Percentiles rank a stretch among this genome's conserved stretches.
Evolutionary conservation across 345 rosid species (phyloP).

Genomic region (Combretum micranthum): DNA sequence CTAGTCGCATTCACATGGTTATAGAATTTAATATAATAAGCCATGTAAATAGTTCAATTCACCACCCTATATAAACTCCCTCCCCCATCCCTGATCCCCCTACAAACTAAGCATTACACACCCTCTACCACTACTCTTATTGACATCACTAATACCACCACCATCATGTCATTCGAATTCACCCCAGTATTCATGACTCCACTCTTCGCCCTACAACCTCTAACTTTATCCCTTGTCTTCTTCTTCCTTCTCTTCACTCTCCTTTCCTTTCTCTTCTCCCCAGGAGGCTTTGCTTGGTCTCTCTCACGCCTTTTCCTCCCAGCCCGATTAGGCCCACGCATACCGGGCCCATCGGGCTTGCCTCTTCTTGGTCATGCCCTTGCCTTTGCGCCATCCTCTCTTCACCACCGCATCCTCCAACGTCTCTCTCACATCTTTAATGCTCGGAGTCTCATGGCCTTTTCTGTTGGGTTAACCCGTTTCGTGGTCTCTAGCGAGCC

Average conservation of each 20-base stretch:
- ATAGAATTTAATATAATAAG: no score
- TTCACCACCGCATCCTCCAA: not conserved
- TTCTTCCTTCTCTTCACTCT: not conserved
- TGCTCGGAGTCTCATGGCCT: slow-evolving; percentile 2
- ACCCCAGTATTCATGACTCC: slow-evolving; percentile 7
- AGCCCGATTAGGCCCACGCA: not conserved
- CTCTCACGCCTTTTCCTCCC: not conserved
- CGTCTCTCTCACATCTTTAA: not conserved
- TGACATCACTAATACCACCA: not conserved
- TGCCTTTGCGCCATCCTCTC: not conserved
- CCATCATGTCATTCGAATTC: slow-evolving; percentile 30
- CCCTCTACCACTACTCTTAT: not conserved
- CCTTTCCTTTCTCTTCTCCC: not conserved
- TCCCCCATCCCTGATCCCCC: no score
- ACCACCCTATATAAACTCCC: no score
- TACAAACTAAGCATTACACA: no score
- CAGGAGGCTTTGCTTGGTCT: slow-evolving; percentile 14
- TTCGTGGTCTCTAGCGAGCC: not conserved
- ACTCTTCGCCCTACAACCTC: not conserved
- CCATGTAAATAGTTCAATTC: no score
- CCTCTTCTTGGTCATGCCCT: not conserved
- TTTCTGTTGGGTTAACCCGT: not conserved
- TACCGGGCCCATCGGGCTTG: not conserved
- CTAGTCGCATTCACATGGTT: no score
- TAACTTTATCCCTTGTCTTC: slow-evolving; percentile 1